Evolutionary conservation across 306 rosid genomes (phyloP), one percentile per base, ranked within the genome.

Genomic region (Prunus mongolica): DNA sequence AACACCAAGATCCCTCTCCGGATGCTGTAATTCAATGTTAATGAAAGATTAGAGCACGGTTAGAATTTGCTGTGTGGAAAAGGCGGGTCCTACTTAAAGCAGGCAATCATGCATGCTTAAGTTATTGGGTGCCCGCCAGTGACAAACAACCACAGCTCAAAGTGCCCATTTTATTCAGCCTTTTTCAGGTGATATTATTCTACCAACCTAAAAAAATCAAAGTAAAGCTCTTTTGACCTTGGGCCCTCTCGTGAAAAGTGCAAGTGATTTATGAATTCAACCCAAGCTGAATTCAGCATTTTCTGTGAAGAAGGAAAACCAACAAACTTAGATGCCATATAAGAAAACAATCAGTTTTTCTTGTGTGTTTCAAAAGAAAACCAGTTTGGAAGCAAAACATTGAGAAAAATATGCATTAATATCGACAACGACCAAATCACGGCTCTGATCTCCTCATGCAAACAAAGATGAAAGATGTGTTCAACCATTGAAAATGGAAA

Each of bases 21-120:
- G 71, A 80, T 41, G 73, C 65, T 72, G 49, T 62, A 5, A 67
- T 73, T n/a, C 46, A 74, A 54, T 49, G 32, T 61, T 69, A 77
- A 63, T 64, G 55, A 44, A 64, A 66, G 55, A 28, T 55, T 30
- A 64, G 47, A 64, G 18, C 4, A 16, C 28, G 2, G 22, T 67
- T 15, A 24, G 14, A 24, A 8, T 12, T 56, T 45, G 54, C 13
- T 75, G 65, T 2, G 67, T 45, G 6, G 8, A 20, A 46, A 9
- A 56, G 12, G 28, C 27, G 47, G 80, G 72, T 14, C 76, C 65
- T 55, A 22, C 64, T 61, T 69, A 24, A 67, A 1, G 49, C 25
- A 63, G 4, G 38, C 55, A 72, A 72, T 41, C 28, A 57, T 57
- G 13, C 73, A 41, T 3, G 54, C 64, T 78, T 34, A 34, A 34